Base-by-base conservation (phyloP, 1,284 basidiomycete genomes). In the Cerrena zonata region DNA sequence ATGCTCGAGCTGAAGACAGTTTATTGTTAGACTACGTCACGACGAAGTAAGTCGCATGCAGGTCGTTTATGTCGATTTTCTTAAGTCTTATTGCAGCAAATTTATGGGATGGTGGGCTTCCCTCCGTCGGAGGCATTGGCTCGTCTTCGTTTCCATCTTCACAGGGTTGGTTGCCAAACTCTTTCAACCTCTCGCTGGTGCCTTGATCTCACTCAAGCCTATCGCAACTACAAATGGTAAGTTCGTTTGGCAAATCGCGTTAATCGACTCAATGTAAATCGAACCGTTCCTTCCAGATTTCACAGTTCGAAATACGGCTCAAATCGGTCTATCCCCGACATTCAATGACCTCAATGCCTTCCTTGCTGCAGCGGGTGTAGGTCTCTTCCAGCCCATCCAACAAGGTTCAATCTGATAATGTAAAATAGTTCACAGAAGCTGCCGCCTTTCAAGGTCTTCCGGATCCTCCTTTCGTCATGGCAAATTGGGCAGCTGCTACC, bases 351-450 rank as follows among this genome's bases (percentile, higher is more conserved):
- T 57, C 5, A 55, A 57, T 26, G 51, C 74, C 12, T 85, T 84
- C 58, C 65, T 77, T 5, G 75, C 83, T 26, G 76, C 83, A 5
- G 75, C 80, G 19, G 83, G 84, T 21, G 76, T 78, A 58, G 56
- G 75, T 68, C 4, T 10, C 44, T n/a, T n/a, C n/a, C n/a, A n/a
- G n/a, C n/a, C n/a, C n/a, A n/a, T n/a, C n/a, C n/a, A n/a, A n/a
- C n/a, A n/a, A n/a, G n/a, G n/a, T n/a, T n/a, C n/a, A n/a, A n/a
- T n/a, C n/a, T n/a, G n/a, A n/a, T n/a, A n/a, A n/a, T n/a, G n/a
- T 36, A 25, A 37, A 46, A 22, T 47, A 75, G 74, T 78, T 71
- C 58, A 66, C 65, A 12, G 66, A 75, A 48, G 72, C 75, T 19
- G 66, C 76, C 52, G 69, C 71, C 0, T 73, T 75, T 45, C 69